A percentile compares a stretch with the other conserved stretches of the same genome.
Evolutionary conservation across 257 asterid genomes (phyloP).

Genomic region (Penstemon newberryi): DNA sequence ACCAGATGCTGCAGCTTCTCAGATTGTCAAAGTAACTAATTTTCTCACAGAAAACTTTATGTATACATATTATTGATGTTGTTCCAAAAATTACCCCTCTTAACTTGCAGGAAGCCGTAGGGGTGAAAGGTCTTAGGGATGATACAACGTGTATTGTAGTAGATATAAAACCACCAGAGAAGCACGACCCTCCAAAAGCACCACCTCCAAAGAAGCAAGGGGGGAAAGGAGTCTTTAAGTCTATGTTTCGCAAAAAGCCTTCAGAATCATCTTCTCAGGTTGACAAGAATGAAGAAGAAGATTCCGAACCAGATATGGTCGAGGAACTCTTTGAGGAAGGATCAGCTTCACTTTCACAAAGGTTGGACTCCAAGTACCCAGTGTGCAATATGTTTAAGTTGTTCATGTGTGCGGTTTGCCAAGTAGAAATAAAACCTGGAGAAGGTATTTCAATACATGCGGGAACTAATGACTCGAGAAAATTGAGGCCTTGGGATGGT

Average conservation of each 20-base stretch:
- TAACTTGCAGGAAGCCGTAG: conserved; percentile 72
- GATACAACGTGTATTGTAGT: conserved; percentile 97
- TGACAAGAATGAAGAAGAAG: conserved; percentile 48
- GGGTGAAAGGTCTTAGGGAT: conserved; percentile 85
- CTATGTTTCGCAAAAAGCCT: conserved; percentile 75
- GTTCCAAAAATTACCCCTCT: conserved; percentile 15
- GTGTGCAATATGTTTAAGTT: conserved; percentile 92
- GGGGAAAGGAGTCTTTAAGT: conserved; percentile 69
- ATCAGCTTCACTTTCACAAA: conserved; percentile 88
- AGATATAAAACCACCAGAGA: conserved; percentile 74
- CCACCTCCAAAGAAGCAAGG: conserved; percentile 68
- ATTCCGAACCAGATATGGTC: conserved; percentile 59
- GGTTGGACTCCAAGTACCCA: conserved; percentile 90
- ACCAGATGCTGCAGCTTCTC: conserved; percentile 87
- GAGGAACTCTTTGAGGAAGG: conserved; percentile 97
- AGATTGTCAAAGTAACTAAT: conserved; percentile 70
- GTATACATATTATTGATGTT: conserved; percentile 7
- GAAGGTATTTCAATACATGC: conserved; percentile 87
- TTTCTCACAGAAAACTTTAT: background rate
- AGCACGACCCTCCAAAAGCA: conserved; percentile 48
- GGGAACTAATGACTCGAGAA: conserved; percentile 50
- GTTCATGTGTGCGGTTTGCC: conserved; percentile 94
- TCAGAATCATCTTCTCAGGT: conserved; percentile 58
- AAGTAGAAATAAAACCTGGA: conserved; percentile 88
- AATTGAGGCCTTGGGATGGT: conserved; percentile 94